A percentile compares a stretch with the other conserved stretches of the same genome.
Conservation (phyloP, 1,284 basidiomycete species). For the Blastosporella zonata region DNA sequence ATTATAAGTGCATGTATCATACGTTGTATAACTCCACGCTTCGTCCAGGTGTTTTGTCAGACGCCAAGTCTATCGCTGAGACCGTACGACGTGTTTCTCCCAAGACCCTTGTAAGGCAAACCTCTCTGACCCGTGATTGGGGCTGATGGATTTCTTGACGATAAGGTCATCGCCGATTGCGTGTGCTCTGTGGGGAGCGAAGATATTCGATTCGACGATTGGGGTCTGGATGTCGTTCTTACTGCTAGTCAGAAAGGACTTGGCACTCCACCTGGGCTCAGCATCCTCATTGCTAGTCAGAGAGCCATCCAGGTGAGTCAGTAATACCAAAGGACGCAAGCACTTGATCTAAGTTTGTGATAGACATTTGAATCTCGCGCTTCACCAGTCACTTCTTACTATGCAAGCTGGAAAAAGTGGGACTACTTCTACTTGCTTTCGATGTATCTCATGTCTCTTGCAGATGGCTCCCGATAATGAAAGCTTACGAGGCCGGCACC, state of each 20-base stretch:
- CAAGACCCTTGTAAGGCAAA: slow-evolving; percentile 65
- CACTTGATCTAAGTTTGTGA: background rate
- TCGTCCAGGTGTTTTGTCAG: slow-evolving; percentile 72
- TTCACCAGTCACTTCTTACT: slow-evolving; percentile 77
- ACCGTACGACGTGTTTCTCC: slow-evolving; percentile 81
- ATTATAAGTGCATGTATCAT: background rate
- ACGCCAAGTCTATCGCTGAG: slow-evolving; percentile 78
- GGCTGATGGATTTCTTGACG: slow-evolving; percentile 23
- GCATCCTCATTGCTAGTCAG: slow-evolving; percentile 80
- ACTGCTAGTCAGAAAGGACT: slow-evolving; percentile 95
- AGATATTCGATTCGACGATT: slow-evolving; percentile 92
- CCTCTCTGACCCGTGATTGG: background rate
- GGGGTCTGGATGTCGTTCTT: slow-evolving; percentile 90
- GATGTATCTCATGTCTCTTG: background rate
- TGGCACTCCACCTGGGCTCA: slow-evolving; percentile 92
- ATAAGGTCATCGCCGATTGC: slow-evolving; percentile 77
- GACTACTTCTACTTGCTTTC: slow-evolving; percentile 8
- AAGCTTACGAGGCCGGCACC: slow-evolving; percentile 74
- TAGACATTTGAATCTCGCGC: slow-evolving; percentile 71
- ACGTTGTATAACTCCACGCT: background rate
- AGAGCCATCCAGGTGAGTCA: slow-evolving; percentile 66
- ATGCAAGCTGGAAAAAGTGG: slow-evolving; percentile 85
- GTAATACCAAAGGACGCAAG: background rate
- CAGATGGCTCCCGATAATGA: slow-evolving; percentile 93
- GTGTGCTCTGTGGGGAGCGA: slow-evolving; percentile 97